Evolutionary conservation across 495 filamentous ascomycete species (phyloP).

Genomic region (Terfezia claveryi): DNA sequence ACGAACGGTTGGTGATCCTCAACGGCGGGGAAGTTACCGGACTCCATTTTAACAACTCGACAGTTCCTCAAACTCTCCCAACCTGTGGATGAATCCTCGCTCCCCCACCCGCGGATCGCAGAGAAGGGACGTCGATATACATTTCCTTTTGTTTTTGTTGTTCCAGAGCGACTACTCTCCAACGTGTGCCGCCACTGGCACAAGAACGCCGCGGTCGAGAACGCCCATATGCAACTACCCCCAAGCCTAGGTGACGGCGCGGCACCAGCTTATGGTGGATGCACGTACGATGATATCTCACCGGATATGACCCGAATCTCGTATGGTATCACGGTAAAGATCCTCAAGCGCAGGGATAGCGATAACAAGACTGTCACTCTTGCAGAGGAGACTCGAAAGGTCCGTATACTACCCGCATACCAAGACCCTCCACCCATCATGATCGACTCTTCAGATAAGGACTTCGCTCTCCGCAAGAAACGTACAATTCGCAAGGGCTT

Average conservation of each 20-base stretch:
- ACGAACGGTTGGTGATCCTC: conserved; percentile 25
- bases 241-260: conserved; percentile 53
- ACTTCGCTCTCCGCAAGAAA: conserved; percentile 48
- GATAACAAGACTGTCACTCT: conserved; percentile 19
- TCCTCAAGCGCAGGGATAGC: conserved; percentile 19
- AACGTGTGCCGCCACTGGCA: conserved; percentile 37
- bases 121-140: conserved; percentile 43
- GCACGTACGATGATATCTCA: conserved; percentile 52
- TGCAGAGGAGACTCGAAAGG: conserved; percentile 32
- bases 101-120: conserved; percentile 47
- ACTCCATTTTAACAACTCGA: conserved; percentile 13
- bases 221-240: conserved; percentile 56
- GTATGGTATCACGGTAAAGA: conserved; percentile 46
- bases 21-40: conserved; percentile 23
- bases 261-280: conserved; percentile 26
- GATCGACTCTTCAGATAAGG: conserved; percentile 32
- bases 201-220: conserved; percentile 35
- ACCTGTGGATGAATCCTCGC: conserved; percentile 45
- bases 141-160: conserved; percentile 72
- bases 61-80: conserved; percentile 62
- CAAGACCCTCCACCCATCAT: conserved; percentile 59
- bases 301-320: conserved; percentile 59
- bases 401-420: conserved; percentile 55
- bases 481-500: conserved; percentile 59
- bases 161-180: conserved; percentile 49